Evolutionary conservation across 169 alveolate species (phyloP), one percentile per base, ranked within the genome.

Genomic region (Besnoitia besnoiti): DNA sequence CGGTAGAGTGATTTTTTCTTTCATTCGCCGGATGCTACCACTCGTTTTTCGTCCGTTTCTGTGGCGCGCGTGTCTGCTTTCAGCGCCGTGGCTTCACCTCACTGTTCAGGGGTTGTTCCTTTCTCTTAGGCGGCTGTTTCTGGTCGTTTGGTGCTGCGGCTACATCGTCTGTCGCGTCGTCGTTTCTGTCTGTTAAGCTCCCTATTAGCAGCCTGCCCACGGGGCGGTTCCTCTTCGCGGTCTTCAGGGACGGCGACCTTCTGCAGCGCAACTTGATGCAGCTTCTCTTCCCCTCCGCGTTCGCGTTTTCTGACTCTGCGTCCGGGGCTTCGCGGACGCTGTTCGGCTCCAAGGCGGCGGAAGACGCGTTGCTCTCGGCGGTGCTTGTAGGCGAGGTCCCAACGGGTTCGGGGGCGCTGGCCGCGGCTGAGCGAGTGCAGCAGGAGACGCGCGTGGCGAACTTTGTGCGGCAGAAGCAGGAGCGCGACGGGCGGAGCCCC

Each of bases 141-240:
- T 16, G 33, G 67, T 55, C 80, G 30, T n/a, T 2, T 33, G 46
- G 10, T 67, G 39, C n/a, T 16, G 77, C 33, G 37, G 4, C 5
- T 8, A 27, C 14, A n/a, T 27, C 77, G 77, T 62, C 39, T 62
- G 39, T 62, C 33, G 7, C 14, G 14, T 24, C 79, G 24, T 5
- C 47, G 16, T 19, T 73, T 39, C 46, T 10, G 82, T 73, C 12
- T 73, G 8, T n/a, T 73, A 16, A 35, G 46, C 82, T 19, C 24
- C 82, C 46, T 39, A 2, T 73, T 42, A 27, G 44, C 46, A 73
- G 82, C 47, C 82, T 73, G 39, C 82, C 82, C 39, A 39, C 47
- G 16, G 82, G 82, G 46, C 82, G 82, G 8, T 73, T 73, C 46
- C 82, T 73, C 46, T 73, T 73, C 61, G 35, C 49, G 59, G 33